A percentile compares a stretch with the other conserved stretches of the same genome.
Evolutionary conservation across 768 basidiomycete genomes (phyloP).

Genomic region (Megacollybia marginata): DNA sequence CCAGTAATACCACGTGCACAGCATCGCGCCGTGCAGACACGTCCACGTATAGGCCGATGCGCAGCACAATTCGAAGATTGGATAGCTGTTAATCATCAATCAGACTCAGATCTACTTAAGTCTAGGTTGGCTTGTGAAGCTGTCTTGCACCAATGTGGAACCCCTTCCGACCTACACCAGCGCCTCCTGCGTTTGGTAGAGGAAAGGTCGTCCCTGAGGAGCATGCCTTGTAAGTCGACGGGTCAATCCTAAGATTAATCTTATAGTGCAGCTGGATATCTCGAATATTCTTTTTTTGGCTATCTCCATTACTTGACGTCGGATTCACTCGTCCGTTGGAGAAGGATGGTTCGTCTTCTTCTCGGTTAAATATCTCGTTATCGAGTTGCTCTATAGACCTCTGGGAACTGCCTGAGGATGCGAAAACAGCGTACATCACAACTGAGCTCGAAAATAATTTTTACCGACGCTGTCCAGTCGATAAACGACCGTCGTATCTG

Average conservation of each 20-base stretch:
- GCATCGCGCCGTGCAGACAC: no score
- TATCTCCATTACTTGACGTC: conserved; percentile 26
- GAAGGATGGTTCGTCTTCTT: conserved; percentile 21
- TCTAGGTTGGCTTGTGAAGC: no score
- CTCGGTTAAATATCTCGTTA: not conserved
- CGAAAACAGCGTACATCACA: conserved; percentile 26
- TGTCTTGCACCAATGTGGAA: conserved; percentile 1
- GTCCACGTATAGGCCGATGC: no score
- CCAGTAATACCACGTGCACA: no score
- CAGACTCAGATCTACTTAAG: no score
- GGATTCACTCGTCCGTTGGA: conserved; percentile 31
- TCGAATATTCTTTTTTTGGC: conserved; percentile 26
- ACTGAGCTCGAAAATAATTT: conserved; percentile 33
- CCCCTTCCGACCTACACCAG: conserved; percentile 8
- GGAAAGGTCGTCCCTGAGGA: conserved; percentile 11
- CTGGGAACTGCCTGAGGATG: conserved; percentile 32
- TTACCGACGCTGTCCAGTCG: conserved; percentile 34
- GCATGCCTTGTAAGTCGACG: conserved; percentile 6
- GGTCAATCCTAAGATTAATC: not conserved
- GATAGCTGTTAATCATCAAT: no score
- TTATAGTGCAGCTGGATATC: conserved; percentile 16
- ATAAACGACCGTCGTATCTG: conserved; percentile 23
- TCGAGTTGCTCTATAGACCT: conserved; percentile 26
- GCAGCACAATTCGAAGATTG: no score
- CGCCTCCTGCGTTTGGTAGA: conserved; percentile 8